Evolutionary conservation across 2,329 filamentous ascomycete species (phyloP), one percentile per base, ranked within the genome.

Genomic region (Talaromyces sp.): DNA sequence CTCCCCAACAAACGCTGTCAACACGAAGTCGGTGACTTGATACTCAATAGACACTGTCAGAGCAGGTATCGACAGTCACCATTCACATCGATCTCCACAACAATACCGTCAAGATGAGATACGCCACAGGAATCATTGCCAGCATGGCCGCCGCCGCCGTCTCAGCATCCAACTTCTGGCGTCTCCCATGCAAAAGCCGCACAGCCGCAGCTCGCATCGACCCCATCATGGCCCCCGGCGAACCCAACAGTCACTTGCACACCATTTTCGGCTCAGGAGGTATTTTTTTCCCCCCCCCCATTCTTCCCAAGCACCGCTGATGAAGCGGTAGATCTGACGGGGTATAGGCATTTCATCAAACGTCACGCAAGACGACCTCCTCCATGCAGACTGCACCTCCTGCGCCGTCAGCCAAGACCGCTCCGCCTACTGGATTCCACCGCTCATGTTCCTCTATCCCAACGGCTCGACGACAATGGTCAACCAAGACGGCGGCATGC

Each of bases 361-460:
- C n/a, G 78, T 88, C 14, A 81, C 76, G 44, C 86, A 81, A 67
- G 78, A 83, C 0, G 79, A 85, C 44, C 83, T 96, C 14, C 70
- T 82, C 4, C 75, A 70, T 16, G 87, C 84, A 52, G 79, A 86
- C 66, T 96, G 92, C 78, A 95, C 91, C 1, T 93, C 91, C 11
- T 96, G 92, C 73, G 85, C 83, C 62, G 89, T 96, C 46, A 86
- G 81, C 40, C 82, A 93, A 77, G 92, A 96, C 77, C 89, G 87
- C 78, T 96, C 91, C n/a, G 87, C 86, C 35, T 96, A 96, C 79
- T 96, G 92, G 91, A 86, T 87, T 59, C 92, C 92, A 0, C 78
- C 84, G 1, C 72, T 96, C 66, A 93, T 93, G 79, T 96, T 96
- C 75, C 76, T 87, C 72, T 84, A 92, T 70, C 71, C 77, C 12